Conservation (phyloP, 441 rosid genomes). For the Pelargonium citronellum region DNA sequence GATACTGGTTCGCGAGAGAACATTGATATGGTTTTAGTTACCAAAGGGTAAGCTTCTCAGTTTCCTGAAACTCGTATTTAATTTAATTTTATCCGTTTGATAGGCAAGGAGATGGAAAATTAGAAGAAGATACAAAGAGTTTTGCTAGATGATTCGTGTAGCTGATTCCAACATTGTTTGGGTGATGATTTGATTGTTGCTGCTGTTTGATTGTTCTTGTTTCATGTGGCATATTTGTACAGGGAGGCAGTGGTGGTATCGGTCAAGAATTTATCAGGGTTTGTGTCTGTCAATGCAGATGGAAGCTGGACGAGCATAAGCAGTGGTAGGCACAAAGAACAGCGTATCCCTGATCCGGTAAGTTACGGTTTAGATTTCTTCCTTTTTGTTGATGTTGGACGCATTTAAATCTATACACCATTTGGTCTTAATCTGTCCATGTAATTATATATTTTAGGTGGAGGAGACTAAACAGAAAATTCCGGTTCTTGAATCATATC, state of each 20-base stretch:
- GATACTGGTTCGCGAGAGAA: conserved; percentile 68
- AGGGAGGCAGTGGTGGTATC: conserved; percentile 67
- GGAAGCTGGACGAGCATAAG: conserved; percentile 76
- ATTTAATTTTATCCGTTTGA: too few species aligned
- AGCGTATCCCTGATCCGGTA: conserved; percentile 64
- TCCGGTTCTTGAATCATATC: conserved; percentile 74
- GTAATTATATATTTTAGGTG: conserved; percentile 38
- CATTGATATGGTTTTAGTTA: conserved; percentile 64
- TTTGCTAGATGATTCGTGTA: too few species aligned
- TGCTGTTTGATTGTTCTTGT: background rate
- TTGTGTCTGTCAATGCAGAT: conserved; percentile 56
- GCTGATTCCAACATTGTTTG: too few species aligned
- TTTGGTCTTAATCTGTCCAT: conserved; percentile 1
- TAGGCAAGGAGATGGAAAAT: too few species aligned
- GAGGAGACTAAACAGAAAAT: conserved; percentile 53
- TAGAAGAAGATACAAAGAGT: too few species aligned
- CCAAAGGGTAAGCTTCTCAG: conserved; percentile 42
- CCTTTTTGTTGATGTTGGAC: background rate
- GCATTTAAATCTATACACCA: background rate
- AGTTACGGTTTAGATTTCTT: conserved; percentile 16
- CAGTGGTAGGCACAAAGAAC: conserved; percentile 35
- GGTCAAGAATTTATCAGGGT: conserved; percentile 70
- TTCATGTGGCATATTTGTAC: conserved; percentile 12
- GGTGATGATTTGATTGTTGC: too few species aligned
- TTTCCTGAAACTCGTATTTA: too few species aligned